These are phyloP conservation scores for Candida endomychidarum DNA, from an alignment of 805 yeast genomes.

Conservation along the genomic window DNA sequence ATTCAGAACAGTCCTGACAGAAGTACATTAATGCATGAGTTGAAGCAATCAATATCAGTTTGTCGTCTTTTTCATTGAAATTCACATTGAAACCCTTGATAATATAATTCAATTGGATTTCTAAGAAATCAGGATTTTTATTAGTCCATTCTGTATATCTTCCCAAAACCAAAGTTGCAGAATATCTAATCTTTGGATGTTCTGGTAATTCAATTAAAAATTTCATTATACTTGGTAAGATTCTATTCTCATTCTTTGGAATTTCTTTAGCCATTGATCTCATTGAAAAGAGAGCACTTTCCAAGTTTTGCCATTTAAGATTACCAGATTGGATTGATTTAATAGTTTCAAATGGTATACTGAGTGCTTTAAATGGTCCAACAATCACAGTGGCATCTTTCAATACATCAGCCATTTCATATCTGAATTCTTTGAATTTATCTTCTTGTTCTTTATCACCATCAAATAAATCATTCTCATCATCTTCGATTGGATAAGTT, in stretches of 20 bases:
- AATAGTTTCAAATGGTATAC: conserved; percentile 66
- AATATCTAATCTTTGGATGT: conserved; percentile 83
- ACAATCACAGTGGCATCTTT: conserved; percentile 93
- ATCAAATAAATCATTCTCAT: conserved; percentile 45
- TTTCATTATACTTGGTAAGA: conserved; percentile 77
- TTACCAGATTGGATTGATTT: conserved; percentile 35
- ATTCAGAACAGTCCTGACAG: conserved; percentile 82
- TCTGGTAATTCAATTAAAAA: conserved; percentile 71
- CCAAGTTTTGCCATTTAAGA: conserved; percentile 78
- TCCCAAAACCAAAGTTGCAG: conserved; percentile 92
- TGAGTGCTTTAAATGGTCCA: conserved; percentile 70
- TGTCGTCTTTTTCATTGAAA: conserved; percentile 16
- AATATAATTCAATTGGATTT: conserved; percentile 80
- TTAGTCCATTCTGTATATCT: conserved; percentile 95
- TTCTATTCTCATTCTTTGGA: conserved; percentile 57
- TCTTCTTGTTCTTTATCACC: conserved; percentile 82
- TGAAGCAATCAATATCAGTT: conserved; percentile 74
- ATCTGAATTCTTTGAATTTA: conserved; percentile 88
- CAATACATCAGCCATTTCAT: conserved; percentile 96
- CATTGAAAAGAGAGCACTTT: conserved; percentile 85
- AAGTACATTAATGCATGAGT: conserved; percentile 92
- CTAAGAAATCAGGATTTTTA: conserved; percentile 77
- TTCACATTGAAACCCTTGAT: conserved; percentile 60
- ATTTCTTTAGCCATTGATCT: conserved; percentile 96
- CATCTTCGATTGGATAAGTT: conserved; percentile 59